These are phyloP conservation scores for Fusarium austroafricanum DNA, from an alignment of 2,329 filamentous ascomycete genomes.

Conservation along the genomic window DNA sequence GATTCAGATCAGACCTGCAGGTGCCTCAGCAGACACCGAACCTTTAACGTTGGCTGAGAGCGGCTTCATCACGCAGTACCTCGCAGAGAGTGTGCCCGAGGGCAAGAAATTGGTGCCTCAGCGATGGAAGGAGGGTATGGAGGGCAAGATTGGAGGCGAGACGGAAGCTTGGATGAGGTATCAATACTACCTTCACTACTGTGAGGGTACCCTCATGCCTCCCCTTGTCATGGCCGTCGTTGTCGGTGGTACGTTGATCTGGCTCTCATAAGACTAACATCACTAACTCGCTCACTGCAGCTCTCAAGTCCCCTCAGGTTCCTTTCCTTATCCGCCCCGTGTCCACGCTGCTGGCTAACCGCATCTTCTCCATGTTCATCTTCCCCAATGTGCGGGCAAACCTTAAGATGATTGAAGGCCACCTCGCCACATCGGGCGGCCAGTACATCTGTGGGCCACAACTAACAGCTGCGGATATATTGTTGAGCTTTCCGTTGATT, in stretches of 20 bases:
- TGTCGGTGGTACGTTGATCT: conserved; percentile 57
- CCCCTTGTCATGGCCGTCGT: conserved; percentile 74
- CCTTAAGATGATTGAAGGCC: conserved; percentile 62
- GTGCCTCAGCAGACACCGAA: conserved; percentile 47
- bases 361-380: conserved; percentile 55
- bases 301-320: conserved; percentile 58
- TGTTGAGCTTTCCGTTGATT: conserved; percentile 65
- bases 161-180: conserved; percentile 70
- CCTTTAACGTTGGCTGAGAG: conserved; percentile 81
- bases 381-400: conserved; percentile 62
- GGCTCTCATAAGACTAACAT: too few relatives aligned
- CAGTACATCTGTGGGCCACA: conserved; percentile 62
- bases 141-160: conserved; percentile 68
- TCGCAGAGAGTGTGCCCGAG: conserved; percentile 72
- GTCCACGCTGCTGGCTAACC: conserved; percentile 58
- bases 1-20: conserved; percentile 69
- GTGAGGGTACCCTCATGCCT: conserved; percentile 85
- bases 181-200: conserved; percentile 82
- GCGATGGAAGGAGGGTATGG: conserved; percentile 68
- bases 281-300: conserved; percentile 42
- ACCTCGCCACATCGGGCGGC: conserved; percentile 59
- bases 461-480: conserved; percentile 65
- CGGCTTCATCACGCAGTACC: conserved; percentile 82
- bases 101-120: conserved; percentile 62
- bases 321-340: conserved; percentile 67